phyloP scores from a whole-genome alignment of 2,329 filamentous ascomycete species.

The Remersonia thermophila region DNA sequence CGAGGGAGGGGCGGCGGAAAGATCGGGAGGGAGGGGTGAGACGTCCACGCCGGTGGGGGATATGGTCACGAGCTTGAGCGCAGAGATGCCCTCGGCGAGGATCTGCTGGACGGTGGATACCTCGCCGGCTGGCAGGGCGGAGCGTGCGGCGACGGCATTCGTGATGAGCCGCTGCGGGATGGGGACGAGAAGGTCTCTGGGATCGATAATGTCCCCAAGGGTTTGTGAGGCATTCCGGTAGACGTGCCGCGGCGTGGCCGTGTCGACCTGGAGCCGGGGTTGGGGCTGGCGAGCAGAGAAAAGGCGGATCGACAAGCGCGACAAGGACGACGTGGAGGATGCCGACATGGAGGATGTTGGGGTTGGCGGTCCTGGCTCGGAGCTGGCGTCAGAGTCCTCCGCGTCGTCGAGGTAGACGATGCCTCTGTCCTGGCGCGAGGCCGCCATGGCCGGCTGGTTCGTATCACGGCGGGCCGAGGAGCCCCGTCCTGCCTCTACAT shows the following conservation, averaged over 20 bases:
- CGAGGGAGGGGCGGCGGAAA: too few relatives aligned
- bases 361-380: background rate
- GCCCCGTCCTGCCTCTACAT: background rate
- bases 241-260: too few relatives aligned
- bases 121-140: conserved; percentile 1
- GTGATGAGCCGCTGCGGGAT: background rate
- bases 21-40: too few relatives aligned
- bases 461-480: background rate
- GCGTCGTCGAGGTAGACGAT: background rate
- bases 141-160: too few relatives aligned
- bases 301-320: too few relatives aligned
- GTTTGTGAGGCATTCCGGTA: background rate
- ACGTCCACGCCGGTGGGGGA: too few relatives aligned
- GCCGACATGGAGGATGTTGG: conserved; percentile 2
- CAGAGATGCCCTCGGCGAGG: too few relatives aligned
- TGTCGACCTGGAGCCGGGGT: background rate
- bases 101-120: background rate
- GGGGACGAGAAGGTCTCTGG: background rate
- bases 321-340: background rate
- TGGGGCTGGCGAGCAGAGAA: too few relatives aligned
- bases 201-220: background rate
- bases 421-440: background rate
- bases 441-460: too few relatives aligned
- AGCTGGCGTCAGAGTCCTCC: conserved; percentile 2
- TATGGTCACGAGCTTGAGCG: too few relatives aligned